Evolutionary conservation across 2,329 filamentous ascomycete species (phyloP).

Genomic region (Botryotinia narcissicola): DNA sequence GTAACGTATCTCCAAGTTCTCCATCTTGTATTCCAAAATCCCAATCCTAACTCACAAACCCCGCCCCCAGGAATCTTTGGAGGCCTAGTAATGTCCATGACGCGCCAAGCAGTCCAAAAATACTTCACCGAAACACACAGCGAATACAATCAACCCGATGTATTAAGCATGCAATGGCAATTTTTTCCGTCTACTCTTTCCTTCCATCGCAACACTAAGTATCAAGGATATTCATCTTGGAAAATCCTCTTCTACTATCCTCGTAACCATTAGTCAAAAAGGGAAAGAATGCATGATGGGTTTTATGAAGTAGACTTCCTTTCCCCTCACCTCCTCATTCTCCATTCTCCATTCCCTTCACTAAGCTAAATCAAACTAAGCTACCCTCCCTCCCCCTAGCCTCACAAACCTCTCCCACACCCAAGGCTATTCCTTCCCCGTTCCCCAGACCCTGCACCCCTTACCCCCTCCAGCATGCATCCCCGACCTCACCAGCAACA

Average conservation of each 20-base stretch:
- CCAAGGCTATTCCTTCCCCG: background rate
- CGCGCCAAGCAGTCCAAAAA: background rate
- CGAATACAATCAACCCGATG: background rate
- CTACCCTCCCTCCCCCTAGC: background rate
- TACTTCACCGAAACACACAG: background rate
- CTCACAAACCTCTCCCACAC: background rate
- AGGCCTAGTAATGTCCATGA: background rate
- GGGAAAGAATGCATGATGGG: constrained; percentile 5
- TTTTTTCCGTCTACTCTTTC: background rate
- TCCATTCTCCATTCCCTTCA: background rate
- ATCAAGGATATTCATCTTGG: background rate
- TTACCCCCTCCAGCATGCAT: background rate
- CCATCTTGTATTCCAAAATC: background rate
- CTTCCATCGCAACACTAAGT: background rate
- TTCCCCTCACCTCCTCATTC: background rate
- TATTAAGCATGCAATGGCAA: background rate
- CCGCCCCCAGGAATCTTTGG: background rate
- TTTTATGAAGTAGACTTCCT: background rate
- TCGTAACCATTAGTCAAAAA: background rate
- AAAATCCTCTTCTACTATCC: background rate
- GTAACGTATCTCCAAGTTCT: background rate
- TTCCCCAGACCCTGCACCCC: background rate
- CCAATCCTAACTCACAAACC: background rate
- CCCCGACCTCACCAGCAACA: background rate
- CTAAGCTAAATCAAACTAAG: background rate